Percentiles rank a stretch among this genome's conserved stretches.
These are phyloP conservation scores for Fraxinus sp. DNA, from an alignment of 305 asterid species.

Conservation along the genomic window DNA sequence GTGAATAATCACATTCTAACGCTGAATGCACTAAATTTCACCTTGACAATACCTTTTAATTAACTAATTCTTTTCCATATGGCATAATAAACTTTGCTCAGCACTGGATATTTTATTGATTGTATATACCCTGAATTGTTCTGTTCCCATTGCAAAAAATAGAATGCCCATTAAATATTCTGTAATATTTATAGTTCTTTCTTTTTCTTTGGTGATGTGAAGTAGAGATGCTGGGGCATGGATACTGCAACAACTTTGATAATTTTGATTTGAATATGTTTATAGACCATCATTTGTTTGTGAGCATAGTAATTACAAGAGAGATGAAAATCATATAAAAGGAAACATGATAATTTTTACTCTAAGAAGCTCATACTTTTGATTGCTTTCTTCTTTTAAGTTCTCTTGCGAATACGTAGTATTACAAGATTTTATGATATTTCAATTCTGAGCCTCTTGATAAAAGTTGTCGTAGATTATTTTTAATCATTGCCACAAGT, in stretches of 20 bases:
- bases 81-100: background rate
- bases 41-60: background rate
- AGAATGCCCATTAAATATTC: background rate
- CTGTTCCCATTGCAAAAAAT: background rate
- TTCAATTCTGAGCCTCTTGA: background rate
- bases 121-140: background rate
- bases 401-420: background rate
- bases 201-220: background rate
- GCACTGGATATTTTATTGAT: background rate
- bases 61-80: background rate
- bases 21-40: background rate
- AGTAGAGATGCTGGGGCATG: background rate
- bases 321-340: background rate
- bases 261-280: background rate
- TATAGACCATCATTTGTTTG: background rate
- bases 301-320: background rate
- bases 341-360: background rate
- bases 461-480: background rate
- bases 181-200: background rate
- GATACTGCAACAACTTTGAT: background rate
- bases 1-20: background rate
- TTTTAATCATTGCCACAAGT: background rate
- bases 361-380: background rate
- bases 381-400: background rate
- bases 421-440: background rate